Percentiles rank a stretch among this genome's conserved stretches.
Evolutionary conservation across 139 green algal genomes (phyloP).

Genomic region (Picochlorum costavermella): DNA sequence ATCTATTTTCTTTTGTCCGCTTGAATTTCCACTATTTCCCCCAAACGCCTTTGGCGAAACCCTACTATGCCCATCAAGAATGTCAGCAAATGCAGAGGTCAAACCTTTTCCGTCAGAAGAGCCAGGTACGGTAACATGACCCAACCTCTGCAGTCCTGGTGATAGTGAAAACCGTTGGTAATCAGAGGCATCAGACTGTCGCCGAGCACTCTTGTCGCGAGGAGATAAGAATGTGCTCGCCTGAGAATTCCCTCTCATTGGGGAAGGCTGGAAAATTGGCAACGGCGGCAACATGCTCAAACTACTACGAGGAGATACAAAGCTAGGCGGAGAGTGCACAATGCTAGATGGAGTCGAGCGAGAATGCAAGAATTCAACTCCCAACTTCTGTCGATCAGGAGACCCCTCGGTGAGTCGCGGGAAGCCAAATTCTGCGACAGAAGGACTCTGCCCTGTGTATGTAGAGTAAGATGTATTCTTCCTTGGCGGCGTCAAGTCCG

Average conservation of each 20-base stretch:
- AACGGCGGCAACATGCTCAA: not conserved
- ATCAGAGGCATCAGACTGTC: not conserved
- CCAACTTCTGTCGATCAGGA: not conserved
- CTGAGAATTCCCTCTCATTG: constrained; percentile 3
- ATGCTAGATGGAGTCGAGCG: not conserved
- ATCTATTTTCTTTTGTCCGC: not conserved
- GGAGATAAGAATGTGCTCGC: constrained; percentile 9
- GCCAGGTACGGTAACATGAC: not conserved
- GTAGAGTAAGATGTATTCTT: constrained; percentile 4
- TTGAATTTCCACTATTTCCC: not conserved
- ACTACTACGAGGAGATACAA: too few species aligned
- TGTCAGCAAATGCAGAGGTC: constrained; percentile 20
- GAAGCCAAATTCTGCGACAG: constrained; percentile 9
- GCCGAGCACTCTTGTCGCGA: not conserved
- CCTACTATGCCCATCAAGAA: constrained; percentile 14
- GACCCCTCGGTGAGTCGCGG: constrained; percentile 1
- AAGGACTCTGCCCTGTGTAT: constrained; percentile 2
- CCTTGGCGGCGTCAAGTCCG: constrained; percentile 5
- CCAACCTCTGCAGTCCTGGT: not conserved
- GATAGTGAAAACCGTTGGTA: constrained; percentile 6
- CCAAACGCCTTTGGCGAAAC: not conserved
- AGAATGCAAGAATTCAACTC: not conserved
- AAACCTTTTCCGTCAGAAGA: not conserved
- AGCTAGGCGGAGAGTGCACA: too few species aligned
- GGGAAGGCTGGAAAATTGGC: constrained; percentile 17